Evolutionary conservation across 441 rosid genomes (phyloP).

Genomic region (Syzygium syzygioides): DNA sequence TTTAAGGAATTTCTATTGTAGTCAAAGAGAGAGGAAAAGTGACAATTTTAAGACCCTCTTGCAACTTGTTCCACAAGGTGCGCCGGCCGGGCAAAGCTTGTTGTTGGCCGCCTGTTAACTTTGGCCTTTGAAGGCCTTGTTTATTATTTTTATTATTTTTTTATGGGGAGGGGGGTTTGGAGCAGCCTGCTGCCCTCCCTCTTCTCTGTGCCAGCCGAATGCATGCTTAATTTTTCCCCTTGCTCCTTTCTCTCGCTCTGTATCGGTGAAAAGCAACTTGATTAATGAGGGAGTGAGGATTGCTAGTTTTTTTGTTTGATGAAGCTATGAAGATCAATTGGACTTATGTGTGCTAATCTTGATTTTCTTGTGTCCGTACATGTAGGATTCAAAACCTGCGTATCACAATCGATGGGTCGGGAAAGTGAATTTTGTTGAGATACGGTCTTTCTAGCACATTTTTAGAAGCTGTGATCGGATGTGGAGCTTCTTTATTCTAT

Average conservation of each 20-base stretch:
- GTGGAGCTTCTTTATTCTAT: conserved; percentile 95
- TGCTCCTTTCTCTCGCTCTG: no score
- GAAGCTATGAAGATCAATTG: not conserved
- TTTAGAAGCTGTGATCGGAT: conserved; percentile 97
- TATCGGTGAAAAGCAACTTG: not conserved
- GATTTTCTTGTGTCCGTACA: not conserved
- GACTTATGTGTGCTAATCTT: not conserved
- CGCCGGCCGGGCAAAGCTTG: not conserved
- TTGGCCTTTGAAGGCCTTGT: not conserved
- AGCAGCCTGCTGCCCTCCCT: not conserved
- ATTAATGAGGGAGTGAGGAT: not conserved
- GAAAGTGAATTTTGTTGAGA: conserved; percentile 96
- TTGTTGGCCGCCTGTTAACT: not conserved
- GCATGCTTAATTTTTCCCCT: no score
- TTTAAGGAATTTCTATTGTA: not conserved
- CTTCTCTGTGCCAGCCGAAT: no score
- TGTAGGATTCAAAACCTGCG: conserved; percentile 65
- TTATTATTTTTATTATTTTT: not conserved
- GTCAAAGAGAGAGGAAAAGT: not conserved
- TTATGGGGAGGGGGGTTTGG: conserved; percentile 1
- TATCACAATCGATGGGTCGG: conserved; percentile 73
- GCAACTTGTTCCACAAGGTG: not conserved
- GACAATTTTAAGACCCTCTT: not conserved
- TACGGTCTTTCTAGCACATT: conserved; percentile 91
- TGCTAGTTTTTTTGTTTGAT: not conserved